Evolutionary conservation across 176 grass and related monocot species (phyloP).

Genomic region (Oryza meyeriana): DNA sequence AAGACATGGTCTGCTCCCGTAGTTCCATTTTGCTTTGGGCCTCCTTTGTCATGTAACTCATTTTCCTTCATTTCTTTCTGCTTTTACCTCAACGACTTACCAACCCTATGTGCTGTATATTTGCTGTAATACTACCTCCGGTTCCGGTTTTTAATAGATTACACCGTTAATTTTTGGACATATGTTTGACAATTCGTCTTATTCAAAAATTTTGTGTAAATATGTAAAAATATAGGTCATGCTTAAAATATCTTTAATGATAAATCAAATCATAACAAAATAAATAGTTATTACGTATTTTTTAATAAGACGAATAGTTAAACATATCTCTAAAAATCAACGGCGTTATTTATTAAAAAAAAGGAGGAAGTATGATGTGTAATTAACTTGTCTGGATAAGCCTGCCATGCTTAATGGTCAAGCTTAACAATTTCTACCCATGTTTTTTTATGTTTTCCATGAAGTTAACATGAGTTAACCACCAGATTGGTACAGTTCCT

Average conservation of each 20-base stretch:
- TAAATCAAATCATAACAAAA: too few species aligned
- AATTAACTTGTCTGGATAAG: slow-evolving; percentile 22
- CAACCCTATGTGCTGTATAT: neutral
- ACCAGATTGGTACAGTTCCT: neutral
- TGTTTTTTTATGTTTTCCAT: neutral
- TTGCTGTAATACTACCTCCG: slow-evolving; percentile 34
- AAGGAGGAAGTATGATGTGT: too few species aligned
- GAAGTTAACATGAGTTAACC: neutral
- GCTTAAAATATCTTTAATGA: too few species aligned
- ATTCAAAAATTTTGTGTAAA: too few species aligned
- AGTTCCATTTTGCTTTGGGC: neutral
- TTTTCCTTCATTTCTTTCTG: neutral
- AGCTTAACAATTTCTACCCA: neutral
- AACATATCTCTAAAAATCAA: too few species aligned
- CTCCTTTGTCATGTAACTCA: neutral
- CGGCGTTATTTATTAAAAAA: too few species aligned
- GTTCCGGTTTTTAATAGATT: too few species aligned
- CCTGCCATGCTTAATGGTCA: neutral
- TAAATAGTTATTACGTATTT: too few species aligned
- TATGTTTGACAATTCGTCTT: too few species aligned
- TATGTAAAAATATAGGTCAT: too few species aligned
- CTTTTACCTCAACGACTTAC: neutral
- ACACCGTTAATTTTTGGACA: too few species aligned
- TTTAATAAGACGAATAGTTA: too few species aligned
- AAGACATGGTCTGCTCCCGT: neutral